Evolutionary conservation across 495 filamentous ascomycete species (phyloP), one percentile per base, ranked within the genome.

Genomic region (Elaphomyces granulatus): DNA sequence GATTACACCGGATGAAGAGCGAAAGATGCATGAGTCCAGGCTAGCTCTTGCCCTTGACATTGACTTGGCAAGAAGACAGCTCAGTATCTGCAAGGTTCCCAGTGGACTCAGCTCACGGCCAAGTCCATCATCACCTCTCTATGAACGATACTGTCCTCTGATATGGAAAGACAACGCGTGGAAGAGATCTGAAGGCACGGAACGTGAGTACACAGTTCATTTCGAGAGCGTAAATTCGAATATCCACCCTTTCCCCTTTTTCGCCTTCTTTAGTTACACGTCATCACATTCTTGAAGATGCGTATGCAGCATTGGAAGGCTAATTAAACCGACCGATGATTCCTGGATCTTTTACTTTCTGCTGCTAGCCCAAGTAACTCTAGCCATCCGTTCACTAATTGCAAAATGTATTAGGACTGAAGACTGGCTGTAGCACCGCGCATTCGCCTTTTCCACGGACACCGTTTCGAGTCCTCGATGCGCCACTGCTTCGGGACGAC

Each of bases 391-490:
- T n/a, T n/a, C n/a, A n/a, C n/a, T n/a, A n/a, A n/a, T n/a, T n/a
- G 23, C 12, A 28, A 28, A 28, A 12, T 6, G 23, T 12, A 28
- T 28, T 28, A 28, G 23, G 23, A 12, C 23, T 12, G 6, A 28
- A 28, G 23, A 28, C 23, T 28, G 23, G 23, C 6, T 6, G 23
- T 28, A 6, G 23, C 12, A 12, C 12, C 23, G 12, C 23, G 6
- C 23, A 28, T 6, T 6, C 6, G 23, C 39, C 56, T 18, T 65
- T 88, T 15, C 81, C 85, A 4, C 64, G 66, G 8, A 74, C 77
- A 17, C 82, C 85, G 4, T 93, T 92, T 64, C 80, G 83, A 57
- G 86, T 94, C 2, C 63, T 98, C 10, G 85, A 94, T 62, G 90
- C 90, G 3, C 87, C 88, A 1, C 71, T 73, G 17, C 68, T 96